Base-by-base conservation (phyloP, 345 rosid genomes). In the Mangifera indica region DNA sequence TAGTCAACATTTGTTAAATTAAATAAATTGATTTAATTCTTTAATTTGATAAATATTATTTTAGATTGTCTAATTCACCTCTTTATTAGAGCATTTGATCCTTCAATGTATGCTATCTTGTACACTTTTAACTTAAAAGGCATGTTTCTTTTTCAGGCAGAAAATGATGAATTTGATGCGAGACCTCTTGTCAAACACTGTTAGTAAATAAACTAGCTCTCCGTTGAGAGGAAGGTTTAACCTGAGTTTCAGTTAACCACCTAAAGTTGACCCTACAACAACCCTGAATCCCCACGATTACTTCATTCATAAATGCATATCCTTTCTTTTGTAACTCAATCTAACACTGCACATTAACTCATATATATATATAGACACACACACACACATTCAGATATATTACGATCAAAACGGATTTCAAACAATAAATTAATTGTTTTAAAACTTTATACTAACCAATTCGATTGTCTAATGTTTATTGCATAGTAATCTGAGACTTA, bases 181-280 rank as follows among this genome's bases (percentile, higher is more conserved):
- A 74, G 79, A 76, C 45, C 66, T 51, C 58, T 53, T 42, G 63
- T 25, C 62, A 34, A 40, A 12, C 56, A 45, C 54, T n/a, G n/a
- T n/a, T 75, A 57, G 62, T 72, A 72, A 72, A 68, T 65, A 74
- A 74, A 77, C 73, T 60, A 67, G 15, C 75, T 55, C 60, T 21
- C 61, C 8, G n/a, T 22, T 32, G 20, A 21, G 37, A 60, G 25
- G 20, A 60, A n/a, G 63, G 29, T 73, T 77, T 60, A 74, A 75
- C 78, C 72, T 60, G 72, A 75, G 81, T 71, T 77, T 81, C 77
- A 67, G 78, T 54, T 80, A 76, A 78, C 82, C 82, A 70, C 76
- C 80, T 84, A 87, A 87, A 76, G 85, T 81, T 83, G 87, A 82
- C 88, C 84, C 80, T 26, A 71, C 82, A 75, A 70, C 74, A 69